Evolutionary conservation across 1,284 basidiomycete species (phyloP), one percentile per base, ranked within the genome.

Genomic region (Cryptococcus amylolentus): DNA sequence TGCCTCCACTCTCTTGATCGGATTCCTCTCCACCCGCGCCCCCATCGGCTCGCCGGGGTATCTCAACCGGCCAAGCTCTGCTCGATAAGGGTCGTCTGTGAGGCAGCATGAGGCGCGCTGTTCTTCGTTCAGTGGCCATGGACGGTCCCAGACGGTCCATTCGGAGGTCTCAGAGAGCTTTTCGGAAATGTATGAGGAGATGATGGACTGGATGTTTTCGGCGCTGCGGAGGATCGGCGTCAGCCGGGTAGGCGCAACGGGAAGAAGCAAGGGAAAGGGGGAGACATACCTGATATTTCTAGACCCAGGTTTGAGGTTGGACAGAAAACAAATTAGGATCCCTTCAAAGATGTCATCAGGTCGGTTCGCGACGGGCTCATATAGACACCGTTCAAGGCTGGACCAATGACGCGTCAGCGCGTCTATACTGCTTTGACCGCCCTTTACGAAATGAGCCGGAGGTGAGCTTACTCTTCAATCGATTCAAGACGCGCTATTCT

Each of bases 291-390:
- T 60, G 40, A 72, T 46, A 35, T 66, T 63, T 18, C 67, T 62
- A 20, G 64, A 38, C 5, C 60, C 63, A 2, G 71, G 70, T 53
- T 65, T 67, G 51, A 76, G 68, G 46, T 76, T 75, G 20, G 51
- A 43, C 38, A 76, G 56, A 52, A 76, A 76, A 13, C 66, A 64
- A 35, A 74, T 68, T 6, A 74, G 59, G 1, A 70, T 63, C n/a
- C 66, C 65, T 51, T 76, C 72, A 8, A 75, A 58, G n/a, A 73
- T 60, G 46, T 76, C 74, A 56, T 76, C 72, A 5, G 74, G 74
- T 39, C 72, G 61, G 44, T 70, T 68, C 6, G 73, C 71, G 3
- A 76, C 62, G 5, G 72, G 71, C 54, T 71, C 65, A 1, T 40
- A 39, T 14, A 76, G 63, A 54, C 66, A 68, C 42, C 57, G 55